Evolutionary conservation across 1,139 yeast genomes (phyloP), one percentile per base, ranked within the genome.

Genomic region (Pichia sp.): DNA sequence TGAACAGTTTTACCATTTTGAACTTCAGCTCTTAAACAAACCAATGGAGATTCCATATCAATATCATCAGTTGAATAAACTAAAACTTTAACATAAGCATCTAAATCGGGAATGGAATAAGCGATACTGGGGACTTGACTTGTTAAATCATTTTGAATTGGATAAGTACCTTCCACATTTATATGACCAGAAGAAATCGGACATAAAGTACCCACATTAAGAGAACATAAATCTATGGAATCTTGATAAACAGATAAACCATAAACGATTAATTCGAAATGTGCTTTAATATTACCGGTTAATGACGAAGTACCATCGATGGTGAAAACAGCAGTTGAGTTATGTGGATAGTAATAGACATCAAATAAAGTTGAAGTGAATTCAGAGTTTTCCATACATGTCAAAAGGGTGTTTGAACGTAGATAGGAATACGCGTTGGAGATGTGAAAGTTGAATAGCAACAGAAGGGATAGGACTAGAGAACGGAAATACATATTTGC

Each of bases 1-100:
- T 91, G 96, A 39, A 93, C 99, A 1, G 99, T 90, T 66, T 87
- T 89, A 55, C 93, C 96, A 69, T 95, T 93, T 33, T 87, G 72
- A 56, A 93, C 75, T 27, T 83, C 77, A 0, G 98, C 97, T 67
- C 87, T 91, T 13, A 95, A 96, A 77, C 99, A 93, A 2, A 99
- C 99, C 56, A 91, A 73, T 2, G 84, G 78, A 8, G 70, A 67
- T 18, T 57, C 46, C 11, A 46, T 48, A 43, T 66, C 63, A 11
- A 68, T 62, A 48, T 79, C 79, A 50, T 73, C 70, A 14, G 71
- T 66, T 45, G 79, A 70, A 65, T 79, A 83, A 22, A 87, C 84
- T 16, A 79, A 67, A 39, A 95, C 95, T 60, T 84, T 74, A 44
- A 91, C 96, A 58, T 88, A 79, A 8, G 97, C 99, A 66, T 93